Percentiles rank a stretch among this genome's conserved stretches.
phyloP scores from a whole-genome alignment of 768 basidiomycete species.

The Inosperma sp. region DNA sequence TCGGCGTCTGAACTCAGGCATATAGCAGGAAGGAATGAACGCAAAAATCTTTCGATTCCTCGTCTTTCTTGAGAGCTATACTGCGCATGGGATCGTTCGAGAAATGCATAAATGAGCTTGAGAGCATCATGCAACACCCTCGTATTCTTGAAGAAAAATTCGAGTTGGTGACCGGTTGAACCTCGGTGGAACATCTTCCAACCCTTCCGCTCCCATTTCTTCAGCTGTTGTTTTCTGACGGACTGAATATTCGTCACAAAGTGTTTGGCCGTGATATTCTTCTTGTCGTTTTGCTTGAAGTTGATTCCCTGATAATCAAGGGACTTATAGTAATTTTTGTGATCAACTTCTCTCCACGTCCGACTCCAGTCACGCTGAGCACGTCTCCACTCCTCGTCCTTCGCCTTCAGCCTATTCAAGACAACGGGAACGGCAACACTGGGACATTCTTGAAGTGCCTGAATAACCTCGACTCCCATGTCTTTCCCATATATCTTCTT shows the following conservation, averaged over 20 bases:
- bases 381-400: conserved; percentile 96
- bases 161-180: conserved; percentile 65
- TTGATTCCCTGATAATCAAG: conserved; percentile 93
- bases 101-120: conserved; percentile 85
- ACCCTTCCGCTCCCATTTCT: conserved; percentile 32
- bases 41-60: conserved; percentile 78
- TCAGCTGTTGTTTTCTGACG: conserved; percentile 56
- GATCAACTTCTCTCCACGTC: conserved; percentile 95
- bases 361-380: conserved; percentile 93
- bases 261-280: conserved; percentile 76
- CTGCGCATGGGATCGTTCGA: conserved; percentile 78
- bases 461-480: conserved; percentile 67
- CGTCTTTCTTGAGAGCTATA: conserved; percentile 77
- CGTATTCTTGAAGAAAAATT: conserved; percentile 72
- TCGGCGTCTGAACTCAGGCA: conserved; percentile 67
- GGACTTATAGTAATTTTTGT: conserved; percentile 97
- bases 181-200: conserved; percentile 40
- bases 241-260: conserved; percentile 78
- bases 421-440: conserved; percentile 89
- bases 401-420: conserved; percentile 80
- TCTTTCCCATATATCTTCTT: conserved; percentile 92
- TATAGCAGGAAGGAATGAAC: conserved; percentile 76
- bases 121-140: conserved; percentile 82
- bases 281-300: conserved; percentile 97
- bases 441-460: conserved; percentile 89